Evolutionary conservation across 2,329 filamentous ascomycete genomes (phyloP), one percentile per base, ranked within the genome.

Genomic region (Cordyceps cicadae): DNA sequence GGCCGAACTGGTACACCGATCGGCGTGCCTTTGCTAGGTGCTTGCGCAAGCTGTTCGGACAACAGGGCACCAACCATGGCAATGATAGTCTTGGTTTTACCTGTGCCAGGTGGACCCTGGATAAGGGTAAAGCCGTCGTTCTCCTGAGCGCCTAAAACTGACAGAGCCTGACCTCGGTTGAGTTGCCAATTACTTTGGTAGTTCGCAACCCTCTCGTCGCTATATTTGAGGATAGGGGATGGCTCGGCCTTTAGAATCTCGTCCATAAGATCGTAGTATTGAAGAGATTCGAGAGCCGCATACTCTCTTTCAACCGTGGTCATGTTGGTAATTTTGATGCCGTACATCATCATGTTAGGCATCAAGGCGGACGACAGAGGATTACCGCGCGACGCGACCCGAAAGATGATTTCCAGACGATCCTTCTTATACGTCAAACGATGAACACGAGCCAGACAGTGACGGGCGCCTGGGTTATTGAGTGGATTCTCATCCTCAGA

Each of bases 91-190:
- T 99, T 99, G 0, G 94, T 99, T 77, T 99, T 99, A 70, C 93
- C 94, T 4, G 94, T 97, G 72, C 94, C 94, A 1, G 94, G 94
- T 55, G 94, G 94, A 60, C 90, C 94, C 76, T 99, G 94, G 67
- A 99, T 92, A 63, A 99, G 79, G 3, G 94, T 97, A 70, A 99
- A 99, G 0, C 91, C 95, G 74, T 97, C 94, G 67, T 99, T 99
- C 68, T 96, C 92, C 61, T 92, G 84, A 14, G 92, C 93, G 58
- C 93, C 95, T 64, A 94, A 84, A 63, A 99, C 90, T 8, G 94
- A 94, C 72, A 90, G 89, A 3, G 93, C 91, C 71, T 99, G 94
- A 6, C 92, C 94, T 48, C 80, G 79, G 70, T 99, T 99, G 61
- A 99, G 83, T 24, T 84, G 82, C 75, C 96, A 97, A 62, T 88